Conservation (phyloP, 495 filamentous ascomycete genomes). For the Penicilliopsis zonata region DNA sequence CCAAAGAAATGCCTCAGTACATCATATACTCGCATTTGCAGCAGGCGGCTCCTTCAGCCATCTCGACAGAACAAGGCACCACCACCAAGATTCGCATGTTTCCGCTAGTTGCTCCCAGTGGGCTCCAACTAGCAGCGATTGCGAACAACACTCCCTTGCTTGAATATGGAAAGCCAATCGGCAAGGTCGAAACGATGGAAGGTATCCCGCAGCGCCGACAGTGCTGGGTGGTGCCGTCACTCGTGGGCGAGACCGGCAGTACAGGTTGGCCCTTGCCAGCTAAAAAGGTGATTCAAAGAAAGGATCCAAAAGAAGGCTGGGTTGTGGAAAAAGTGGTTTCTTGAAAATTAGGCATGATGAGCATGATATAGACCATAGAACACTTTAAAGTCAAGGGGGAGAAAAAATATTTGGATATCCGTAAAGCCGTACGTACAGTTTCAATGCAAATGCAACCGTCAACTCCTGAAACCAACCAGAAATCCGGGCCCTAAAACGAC, state of each 20-base stretch:
- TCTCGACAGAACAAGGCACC: conserved; percentile 36
- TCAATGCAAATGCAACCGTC: no score
- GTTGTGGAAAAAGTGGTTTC: conserved; percentile 51
- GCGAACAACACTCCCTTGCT: conserved; percentile 80
- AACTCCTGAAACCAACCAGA: no score
- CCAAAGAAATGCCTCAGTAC: conserved; percentile 69
- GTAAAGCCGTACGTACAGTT: no score
- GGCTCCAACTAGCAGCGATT: conserved; percentile 62
- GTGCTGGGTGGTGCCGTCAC: conserved; percentile 69
- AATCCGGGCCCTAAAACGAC: no score
- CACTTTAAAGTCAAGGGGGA: no score
- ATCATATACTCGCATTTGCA: conserved; percentile 82
- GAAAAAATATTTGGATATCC: no score
- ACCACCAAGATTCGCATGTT: conserved; percentile 80
- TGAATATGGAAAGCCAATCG: conserved; percentile 78
- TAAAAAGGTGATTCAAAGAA: conserved; percentile 70
- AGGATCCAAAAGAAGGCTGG: conserved; percentile 62
- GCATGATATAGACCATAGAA: no score
- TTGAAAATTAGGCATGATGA: conserved; percentile 9
- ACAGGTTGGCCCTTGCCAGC: conserved; percentile 78
- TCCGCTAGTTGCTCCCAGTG: conserved; percentile 65
- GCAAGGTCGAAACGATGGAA: conserved; percentile 54
- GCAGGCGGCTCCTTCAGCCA: conserved; percentile 40
- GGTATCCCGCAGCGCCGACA: conserved; percentile 47
- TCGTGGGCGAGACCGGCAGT: conserved; percentile 52